phyloP scores from a whole-genome alignment of 257 asterid genomes.

The Petunia secreta region DNA sequence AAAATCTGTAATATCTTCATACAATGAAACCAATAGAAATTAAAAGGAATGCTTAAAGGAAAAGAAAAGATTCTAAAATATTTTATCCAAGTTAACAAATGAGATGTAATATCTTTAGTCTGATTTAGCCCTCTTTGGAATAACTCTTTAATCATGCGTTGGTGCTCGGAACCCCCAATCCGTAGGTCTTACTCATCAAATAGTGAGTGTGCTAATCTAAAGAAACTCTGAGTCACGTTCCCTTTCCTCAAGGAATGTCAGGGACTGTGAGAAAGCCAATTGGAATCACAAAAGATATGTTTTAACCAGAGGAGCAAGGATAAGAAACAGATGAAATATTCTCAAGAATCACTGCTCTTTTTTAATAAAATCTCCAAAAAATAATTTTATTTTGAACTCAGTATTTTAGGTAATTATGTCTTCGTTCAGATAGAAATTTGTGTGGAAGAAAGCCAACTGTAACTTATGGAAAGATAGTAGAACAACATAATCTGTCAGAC shows the following conservation, averaged over 20 bases:
- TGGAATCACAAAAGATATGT: background rate
- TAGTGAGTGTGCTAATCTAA: background rate
- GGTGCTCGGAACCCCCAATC: background rate
- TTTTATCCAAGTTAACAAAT: background rate
- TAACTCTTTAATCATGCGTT: background rate
- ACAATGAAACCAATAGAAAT: background rate
- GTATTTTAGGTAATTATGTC: background rate
- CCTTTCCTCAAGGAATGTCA: background rate
- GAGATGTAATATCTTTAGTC: background rate
- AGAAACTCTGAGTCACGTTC: slow-evolving; percentile 14
- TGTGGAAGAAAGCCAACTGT: slow-evolving; percentile 13
- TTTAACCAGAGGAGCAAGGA: slow-evolving; percentile 1
- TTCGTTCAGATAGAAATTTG: background rate
- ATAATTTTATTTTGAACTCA: background rate
- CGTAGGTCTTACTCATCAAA: slow-evolving; percentile 1
- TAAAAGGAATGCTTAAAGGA: slow-evolving; percentile 16
- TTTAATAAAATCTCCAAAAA: slow-evolving; percentile 3
- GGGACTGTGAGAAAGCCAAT: slow-evolving; percentile 12
- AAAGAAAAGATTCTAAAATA: background rate
- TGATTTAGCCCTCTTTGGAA: slow-evolving; percentile 12
- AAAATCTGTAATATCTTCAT: background rate
- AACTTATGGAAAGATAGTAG: background rate
- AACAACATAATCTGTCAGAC: background rate
- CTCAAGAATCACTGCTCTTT: background rate
- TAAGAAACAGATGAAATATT: background rate